phyloP scores from a whole-genome alignment of 2,329 filamentous ascomycete species.

The Emmonsia crescens region DNA sequence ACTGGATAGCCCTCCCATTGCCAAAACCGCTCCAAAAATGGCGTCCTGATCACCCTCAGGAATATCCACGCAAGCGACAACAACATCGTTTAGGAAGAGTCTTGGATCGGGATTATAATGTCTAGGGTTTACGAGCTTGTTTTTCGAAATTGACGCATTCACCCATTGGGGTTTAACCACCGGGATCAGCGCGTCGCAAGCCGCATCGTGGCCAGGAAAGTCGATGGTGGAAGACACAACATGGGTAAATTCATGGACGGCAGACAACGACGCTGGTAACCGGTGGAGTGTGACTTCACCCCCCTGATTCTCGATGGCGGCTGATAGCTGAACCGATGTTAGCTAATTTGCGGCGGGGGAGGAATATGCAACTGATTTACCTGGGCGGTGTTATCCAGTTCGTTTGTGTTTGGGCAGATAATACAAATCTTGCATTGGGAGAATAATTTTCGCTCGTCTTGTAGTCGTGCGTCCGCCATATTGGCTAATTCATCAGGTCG shows the following conservation, averaged over 20 bases:
- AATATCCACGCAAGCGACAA: constrained; percentile 72
- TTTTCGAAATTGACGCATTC: constrained; percentile 54
- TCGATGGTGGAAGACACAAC: constrained; percentile 71
- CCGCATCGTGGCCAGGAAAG: constrained; percentile 73
- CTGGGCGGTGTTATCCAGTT: constrained; percentile 30
- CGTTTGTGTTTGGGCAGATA: constrained; percentile 32
- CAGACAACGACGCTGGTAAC: constrained; percentile 25
- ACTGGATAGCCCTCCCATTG: constrained; percentile 75
- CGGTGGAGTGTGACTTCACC: constrained; percentile 38
- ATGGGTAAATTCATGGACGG: constrained; percentile 46
- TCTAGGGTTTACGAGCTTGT: constrained; percentile 64
- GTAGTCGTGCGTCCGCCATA: constrained; percentile 19
- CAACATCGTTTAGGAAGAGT: constrained; percentile 78
- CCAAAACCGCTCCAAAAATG: constrained; percentile 78
- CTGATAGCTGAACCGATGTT: constrained; percentile 16
- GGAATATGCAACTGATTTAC: constrained; percentile 20
- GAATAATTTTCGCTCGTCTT: constrained; percentile 29
- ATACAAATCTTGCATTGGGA: constrained; percentile 38
- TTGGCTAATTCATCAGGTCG: not conserved
- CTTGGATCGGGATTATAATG: constrained; percentile 84
- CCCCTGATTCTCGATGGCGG: constrained; percentile 38
- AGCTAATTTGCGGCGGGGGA: constrained; percentile 2
- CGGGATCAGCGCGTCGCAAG: constrained; percentile 66
- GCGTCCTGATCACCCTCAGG: constrained; percentile 81
- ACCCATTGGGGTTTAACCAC: constrained; percentile 81